A percentile compares a stretch with the other conserved stretches of the same genome.
These are phyloP conservation scores for Fonsecaea multimorphosa DNA, from an alignment of 2,329 filamentous ascomycete genomes.

Conservation along the genomic window DNA sequence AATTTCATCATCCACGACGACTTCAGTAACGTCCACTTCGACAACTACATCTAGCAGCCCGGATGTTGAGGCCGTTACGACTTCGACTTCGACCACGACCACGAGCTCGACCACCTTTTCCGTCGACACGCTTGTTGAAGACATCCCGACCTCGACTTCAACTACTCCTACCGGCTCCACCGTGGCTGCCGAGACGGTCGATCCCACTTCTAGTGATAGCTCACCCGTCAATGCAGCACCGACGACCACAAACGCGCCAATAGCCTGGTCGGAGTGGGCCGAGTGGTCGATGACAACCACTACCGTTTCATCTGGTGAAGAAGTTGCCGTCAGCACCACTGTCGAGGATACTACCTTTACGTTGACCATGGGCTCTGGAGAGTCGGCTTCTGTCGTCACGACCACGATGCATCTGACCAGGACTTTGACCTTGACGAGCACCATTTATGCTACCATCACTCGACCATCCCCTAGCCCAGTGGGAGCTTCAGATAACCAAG, in stretches of 20 bases:
- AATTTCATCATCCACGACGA: conserved; percentile 17
- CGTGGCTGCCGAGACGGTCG: background rate
- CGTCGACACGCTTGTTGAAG: background rate
- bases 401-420: conserved; percentile 33
- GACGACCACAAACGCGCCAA: conserved; percentile 1
- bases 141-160: background rate
- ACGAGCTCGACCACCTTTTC: background rate
- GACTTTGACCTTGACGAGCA: conserved; percentile 28
- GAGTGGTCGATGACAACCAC: conserved; percentile 19
- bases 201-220: background rate
- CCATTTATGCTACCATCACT: conserved; percentile 34
- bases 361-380: conserved; percentile 30
- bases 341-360: conserved; percentile 28
- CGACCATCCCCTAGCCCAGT: conserved; percentile 13
- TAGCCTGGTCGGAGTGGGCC: conserved; percentile 19
- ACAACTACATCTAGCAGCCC: background rate
- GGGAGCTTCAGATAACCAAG: no score
- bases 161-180: background rate
- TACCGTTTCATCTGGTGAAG: conserved; percentile 23
- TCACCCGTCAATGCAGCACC: background rate
- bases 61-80: background rate
- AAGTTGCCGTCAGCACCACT: conserved; percentile 26
- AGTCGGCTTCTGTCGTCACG: conserved; percentile 31
- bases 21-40: background rate
- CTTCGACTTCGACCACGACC: background rate